Evolutionary conservation across 495 filamentous ascomycete genomes (phyloP).

Genomic region (Aspergillus baeticus): DNA sequence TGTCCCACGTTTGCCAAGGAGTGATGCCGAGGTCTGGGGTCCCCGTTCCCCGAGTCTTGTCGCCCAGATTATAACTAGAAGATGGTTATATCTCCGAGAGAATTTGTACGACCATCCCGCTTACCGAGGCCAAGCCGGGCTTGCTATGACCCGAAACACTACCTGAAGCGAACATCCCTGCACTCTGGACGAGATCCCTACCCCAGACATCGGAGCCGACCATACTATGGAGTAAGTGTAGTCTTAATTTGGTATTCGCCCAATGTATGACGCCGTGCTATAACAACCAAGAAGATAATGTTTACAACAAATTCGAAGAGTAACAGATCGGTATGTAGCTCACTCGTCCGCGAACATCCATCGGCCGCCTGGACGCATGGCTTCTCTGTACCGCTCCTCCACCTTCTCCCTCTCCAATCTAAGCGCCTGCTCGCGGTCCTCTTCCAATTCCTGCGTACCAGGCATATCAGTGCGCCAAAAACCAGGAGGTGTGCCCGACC

Average conservation of each 20-base stretch:
- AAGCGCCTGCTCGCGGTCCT: conserved; percentile 60
- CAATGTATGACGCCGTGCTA: neutral
- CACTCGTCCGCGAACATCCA: conserved; percentile 84
- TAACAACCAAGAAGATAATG: neutral
- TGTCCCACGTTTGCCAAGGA: conserved; percentile 28
- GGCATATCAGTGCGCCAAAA: conserved; percentile 92
- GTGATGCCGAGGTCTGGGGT: conserved; percentile 5
- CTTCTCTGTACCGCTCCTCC: conserved; percentile 74
- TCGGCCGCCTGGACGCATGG: conserved; percentile 68
- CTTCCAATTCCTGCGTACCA: conserved; percentile 70
- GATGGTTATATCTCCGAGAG: neutral
- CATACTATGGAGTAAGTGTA: too few species aligned
- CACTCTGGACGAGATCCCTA: too few species aligned
- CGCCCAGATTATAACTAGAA: neutral
- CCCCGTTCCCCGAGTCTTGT: neutral
- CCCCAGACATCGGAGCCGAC: too few species aligned
- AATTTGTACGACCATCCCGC: neutral
- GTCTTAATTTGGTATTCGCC: too few species aligned
- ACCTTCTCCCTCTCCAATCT: conserved; percentile 60
- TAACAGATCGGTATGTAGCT: neutral
- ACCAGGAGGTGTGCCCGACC: conserved; percentile 71
- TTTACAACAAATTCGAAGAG: neutral
- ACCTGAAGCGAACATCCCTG: neutral
- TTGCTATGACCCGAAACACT: neutral
- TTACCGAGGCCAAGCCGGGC: neutral